Percentiles rank a stretch among this genome's conserved stretches.
Conservation (phyloP, 2,329 filamentous ascomycete species). For the Microcyclosporella mali region DNA sequence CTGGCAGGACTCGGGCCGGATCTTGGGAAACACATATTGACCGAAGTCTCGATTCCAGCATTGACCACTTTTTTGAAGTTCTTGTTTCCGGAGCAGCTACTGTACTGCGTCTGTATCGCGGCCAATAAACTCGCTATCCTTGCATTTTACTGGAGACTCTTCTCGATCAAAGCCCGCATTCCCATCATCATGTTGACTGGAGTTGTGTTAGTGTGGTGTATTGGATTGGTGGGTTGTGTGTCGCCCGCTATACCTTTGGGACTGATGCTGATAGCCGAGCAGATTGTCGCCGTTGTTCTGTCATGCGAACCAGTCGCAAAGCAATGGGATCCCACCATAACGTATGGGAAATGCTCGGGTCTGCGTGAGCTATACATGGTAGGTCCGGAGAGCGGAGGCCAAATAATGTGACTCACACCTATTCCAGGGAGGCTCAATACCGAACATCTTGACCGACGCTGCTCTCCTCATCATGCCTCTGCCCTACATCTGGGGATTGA, state of each 20-base stretch:
- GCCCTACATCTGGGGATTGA: slow-evolving; percentile 12
- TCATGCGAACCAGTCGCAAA: slow-evolving; percentile 10
- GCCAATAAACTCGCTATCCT: slow-evolving; percentile 17
- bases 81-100: slow-evolving; percentile 12
- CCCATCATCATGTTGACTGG: slow-evolving; percentile 8
- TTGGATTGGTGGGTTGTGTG: slow-evolving; percentile 5
- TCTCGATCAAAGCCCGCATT: slow-evolving; percentile 11
- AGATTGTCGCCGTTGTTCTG: slow-evolving; percentile 10
- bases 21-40: slow-evolving; percentile 7
- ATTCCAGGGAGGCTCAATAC: slow-evolving; percentile 1
- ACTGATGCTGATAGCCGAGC: neutral
- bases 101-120: slow-evolving; percentile 13
- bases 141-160: slow-evolving; percentile 21
- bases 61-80: slow-evolving; percentile 7
- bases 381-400: neutral
- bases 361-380: slow-evolving; percentile 5
- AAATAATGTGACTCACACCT: neutral
- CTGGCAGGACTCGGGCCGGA: slow-evolving; percentile 4
- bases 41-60: slow-evolving; percentile 1
- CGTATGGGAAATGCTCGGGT: slow-evolving; percentile 6
- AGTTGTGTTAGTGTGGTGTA: slow-evolving; percentile 10
- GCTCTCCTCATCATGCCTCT: slow-evolving; percentile 11
- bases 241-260: neutral
- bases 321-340: slow-evolving; percentile 12
- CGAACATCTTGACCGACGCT: slow-evolving; percentile 10